These are phyloP conservation scores for Spencermartinsiella europaea DNA, from an alignment of 805 yeast species.

Conservation along the genomic window DNA sequence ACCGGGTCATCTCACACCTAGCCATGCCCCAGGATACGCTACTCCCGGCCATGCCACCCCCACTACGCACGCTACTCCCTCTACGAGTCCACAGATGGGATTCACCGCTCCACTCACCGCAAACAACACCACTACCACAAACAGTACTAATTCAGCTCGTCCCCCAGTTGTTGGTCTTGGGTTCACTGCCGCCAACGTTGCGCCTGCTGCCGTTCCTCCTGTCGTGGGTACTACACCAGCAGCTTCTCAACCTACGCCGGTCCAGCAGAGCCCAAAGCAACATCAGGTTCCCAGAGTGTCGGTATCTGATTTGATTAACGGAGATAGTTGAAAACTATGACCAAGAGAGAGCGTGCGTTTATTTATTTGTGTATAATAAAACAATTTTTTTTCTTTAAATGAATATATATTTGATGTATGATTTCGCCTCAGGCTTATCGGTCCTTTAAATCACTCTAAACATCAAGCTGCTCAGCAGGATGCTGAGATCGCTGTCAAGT, in stretches of 20 bases:
- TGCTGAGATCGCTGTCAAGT: too few species aligned
- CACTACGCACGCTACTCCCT: background rate
- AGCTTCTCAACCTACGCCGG: constrained; percentile 2
- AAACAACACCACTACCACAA: background rate
- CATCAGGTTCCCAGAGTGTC: constrained; percentile 15
- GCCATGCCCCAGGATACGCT: background rate
- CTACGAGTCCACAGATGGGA: background rate
- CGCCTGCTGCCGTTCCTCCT: constrained; percentile 1
- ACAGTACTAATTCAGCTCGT: background rate
- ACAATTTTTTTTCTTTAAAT: too few species aligned
- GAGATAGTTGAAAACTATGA: constrained; percentile 2
- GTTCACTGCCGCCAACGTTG: background rate
- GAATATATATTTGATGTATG: constrained; percentile 1
- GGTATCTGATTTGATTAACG: constrained; percentile 18
- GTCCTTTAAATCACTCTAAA: too few species aligned
- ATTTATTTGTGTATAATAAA: background rate
- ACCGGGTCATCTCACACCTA: background rate
- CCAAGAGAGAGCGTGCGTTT: too few species aligned
- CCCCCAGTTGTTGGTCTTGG: background rate
- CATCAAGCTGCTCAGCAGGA: too few species aligned
- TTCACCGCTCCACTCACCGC: background rate
- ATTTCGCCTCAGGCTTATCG: too few species aligned
- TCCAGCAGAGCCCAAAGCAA: constrained; percentile 4
- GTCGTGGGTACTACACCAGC: constrained; percentile 3
- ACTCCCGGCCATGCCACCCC: constrained; percentile 1